Evolutionary conservation across 2,329 filamentous ascomycete genomes (phyloP), one percentile per base, ranked within the genome.

Genomic region (Pyrenophora tritici-repentis): DNA sequence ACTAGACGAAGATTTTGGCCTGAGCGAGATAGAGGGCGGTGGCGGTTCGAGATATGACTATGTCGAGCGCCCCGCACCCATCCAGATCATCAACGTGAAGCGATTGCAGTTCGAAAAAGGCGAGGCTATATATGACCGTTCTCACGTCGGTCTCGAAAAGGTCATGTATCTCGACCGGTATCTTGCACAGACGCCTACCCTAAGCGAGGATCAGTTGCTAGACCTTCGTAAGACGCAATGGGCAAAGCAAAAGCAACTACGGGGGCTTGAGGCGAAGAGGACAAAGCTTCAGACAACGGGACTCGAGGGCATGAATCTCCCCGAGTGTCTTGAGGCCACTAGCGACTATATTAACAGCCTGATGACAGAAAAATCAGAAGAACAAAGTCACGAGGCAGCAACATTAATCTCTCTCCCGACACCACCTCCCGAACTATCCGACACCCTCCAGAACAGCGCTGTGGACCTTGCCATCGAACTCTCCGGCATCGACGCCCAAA

Each of bases 31-130:
- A 24, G 85, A 69, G 37, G 59, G 56, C 37, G 60, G 56, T 7
- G 59, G 57, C 13, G 45, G 58, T 17, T 57, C 55, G 12, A 69
- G 72, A 43, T 73, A 64, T 41, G 69, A 70, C 22, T 71, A 65
- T 29, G 67, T 75, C 56, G 84, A 83, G 55, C 80, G 81, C n/a
- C 78, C 92, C 9, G 91, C 94, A 0, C 91, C 92, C 0, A 84
- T 99, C 26, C 78, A 97, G 14, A 92, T 97, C 65, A 86, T 99
- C 37, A 89, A 91, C 59, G 90, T 99, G 26, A 91, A 96, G 68
- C 86, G 94, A 4, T 87, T 89, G 3, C 86, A 88, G 52, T 90
- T 86, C 42, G 86, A 90, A 22, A 57, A 62, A 81, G 55, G 61
- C 16, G 53, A 59, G 36, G 79, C 77, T 47, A 81, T 81, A 48